A percentile compares a stretch with the other conserved stretches of the same genome.
phyloP scores from a whole-genome alignment of 371 early-diverging fungal genomes.

The Actinomortierella ambigua region DNA sequence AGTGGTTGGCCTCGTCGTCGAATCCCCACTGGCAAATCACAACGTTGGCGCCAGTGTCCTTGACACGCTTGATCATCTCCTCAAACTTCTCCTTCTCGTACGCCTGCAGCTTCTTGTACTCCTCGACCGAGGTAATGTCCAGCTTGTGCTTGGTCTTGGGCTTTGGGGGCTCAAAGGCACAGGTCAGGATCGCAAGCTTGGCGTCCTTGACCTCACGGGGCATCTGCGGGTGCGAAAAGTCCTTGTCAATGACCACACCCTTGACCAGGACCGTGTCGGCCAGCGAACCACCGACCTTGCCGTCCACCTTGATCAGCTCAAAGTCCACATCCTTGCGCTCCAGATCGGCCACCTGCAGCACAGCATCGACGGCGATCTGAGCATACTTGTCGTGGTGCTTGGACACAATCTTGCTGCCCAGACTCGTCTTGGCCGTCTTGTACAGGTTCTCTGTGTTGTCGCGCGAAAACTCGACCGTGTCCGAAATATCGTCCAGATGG shows the following conservation, averaged over 20 bases:
- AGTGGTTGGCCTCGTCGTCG: constrained; percentile 99
- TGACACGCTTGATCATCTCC: constrained; percentile 97
- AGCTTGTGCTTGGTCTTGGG: constrained; percentile 99
- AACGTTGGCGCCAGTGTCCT: constrained; percentile 96
- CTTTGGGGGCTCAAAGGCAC: constrained; percentile 99
- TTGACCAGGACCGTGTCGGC: constrained; percentile 93
- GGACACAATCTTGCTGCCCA: constrained; percentile 99
- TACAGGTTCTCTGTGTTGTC: constrained; percentile 86
- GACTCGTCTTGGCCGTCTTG: constrained; percentile 97
- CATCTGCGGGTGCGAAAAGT: constrained; percentile 99
- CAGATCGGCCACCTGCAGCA: constrained; percentile 96
- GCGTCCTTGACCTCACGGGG: constrained; percentile 95
- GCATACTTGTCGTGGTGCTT: constrained; percentile 98
- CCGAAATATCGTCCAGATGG: constrained; percentile 92
- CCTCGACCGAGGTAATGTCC: constrained; percentile 97
- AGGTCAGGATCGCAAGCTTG: constrained; percentile 98
- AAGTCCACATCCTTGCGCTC: constrained; percentile 99
- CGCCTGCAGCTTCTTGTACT: constrained; percentile 94
- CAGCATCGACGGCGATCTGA: constrained; percentile 97
- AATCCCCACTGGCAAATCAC: constrained; percentile 99
- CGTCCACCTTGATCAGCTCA: constrained; percentile 99
- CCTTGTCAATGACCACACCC: constrained; percentile 99
- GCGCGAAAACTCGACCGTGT: constrained; percentile 85
- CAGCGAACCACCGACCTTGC: constrained; percentile 96
- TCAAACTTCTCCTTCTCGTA: constrained; percentile 98